Percentiles rank a stretch among this genome's conserved stretches.
Evolutionary conservation across 805 yeast genomes (phyloP).

Genomic region (Yarrowia sp.): DNA sequence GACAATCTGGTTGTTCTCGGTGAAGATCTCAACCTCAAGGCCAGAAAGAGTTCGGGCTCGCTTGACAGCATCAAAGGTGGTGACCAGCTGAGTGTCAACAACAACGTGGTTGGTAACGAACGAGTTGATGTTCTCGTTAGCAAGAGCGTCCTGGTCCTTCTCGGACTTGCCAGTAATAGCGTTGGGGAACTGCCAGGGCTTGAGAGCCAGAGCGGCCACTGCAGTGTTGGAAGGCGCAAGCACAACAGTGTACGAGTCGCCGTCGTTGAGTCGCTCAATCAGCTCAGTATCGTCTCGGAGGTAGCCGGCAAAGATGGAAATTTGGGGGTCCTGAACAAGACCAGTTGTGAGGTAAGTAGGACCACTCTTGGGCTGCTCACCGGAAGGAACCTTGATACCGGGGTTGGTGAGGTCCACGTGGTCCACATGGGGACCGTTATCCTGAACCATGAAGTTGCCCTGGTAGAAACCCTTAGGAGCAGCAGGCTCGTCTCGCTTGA

Average conservation of each 20-base stretch:
- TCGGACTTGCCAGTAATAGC: constrained; percentile 44
- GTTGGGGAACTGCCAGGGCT: constrained; percentile 84
- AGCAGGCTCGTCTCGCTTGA: constrained; percentile 9
- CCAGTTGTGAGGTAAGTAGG: constrained; percentile 42
- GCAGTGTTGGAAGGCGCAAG: constrained; percentile 74
- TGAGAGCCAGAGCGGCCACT: constrained; percentile 47
- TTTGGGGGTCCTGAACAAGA: constrained; percentile 43
- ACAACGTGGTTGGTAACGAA: constrained; percentile 65
- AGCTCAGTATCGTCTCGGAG: constrained; percentile 60
- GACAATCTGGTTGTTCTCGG: constrained; percentile 17
- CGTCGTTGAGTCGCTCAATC: constrained; percentile 48
- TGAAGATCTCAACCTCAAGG: constrained; percentile 20
- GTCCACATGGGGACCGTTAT: constrained; percentile 7
- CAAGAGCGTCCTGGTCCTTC: constrained; percentile 49
- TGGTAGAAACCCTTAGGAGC: constrained; percentile 6
- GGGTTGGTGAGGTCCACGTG: constrained; percentile 23
- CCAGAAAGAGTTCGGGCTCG: constrained; percentile 35
- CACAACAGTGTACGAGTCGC: constrained; percentile 48
- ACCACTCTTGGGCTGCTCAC: constrained; percentile 38
- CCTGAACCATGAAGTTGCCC: constrained; percentile 17
- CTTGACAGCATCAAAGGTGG: constrained; percentile 10
- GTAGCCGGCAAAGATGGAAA: constrained; percentile 66
- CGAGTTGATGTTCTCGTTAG: constrained; percentile 51
- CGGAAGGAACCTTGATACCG: constrained; percentile 1
- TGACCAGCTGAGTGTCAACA: neutral